phyloP scores from a whole-genome alignment of 768 basidiomycete species.

The Psilocybe sp. region DNA sequence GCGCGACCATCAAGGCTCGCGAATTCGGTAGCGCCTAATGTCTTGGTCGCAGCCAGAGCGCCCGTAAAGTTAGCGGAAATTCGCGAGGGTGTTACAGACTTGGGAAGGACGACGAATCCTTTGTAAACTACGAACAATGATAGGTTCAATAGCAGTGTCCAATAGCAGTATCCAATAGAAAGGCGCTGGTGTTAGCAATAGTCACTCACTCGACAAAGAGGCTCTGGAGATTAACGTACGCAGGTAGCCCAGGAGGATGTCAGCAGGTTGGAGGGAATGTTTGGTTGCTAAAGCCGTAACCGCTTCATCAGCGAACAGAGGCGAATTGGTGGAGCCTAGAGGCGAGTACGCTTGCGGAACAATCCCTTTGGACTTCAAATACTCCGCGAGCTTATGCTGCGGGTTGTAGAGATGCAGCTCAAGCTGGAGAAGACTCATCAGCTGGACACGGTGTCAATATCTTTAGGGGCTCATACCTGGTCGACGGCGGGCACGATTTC shows the following conservation, averaged over 20 bases:
- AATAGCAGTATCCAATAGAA: not conserved
- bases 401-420: constrained; percentile 76
- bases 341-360: constrained; percentile 80
- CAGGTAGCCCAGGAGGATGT: constrained; percentile 63
- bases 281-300: constrained; percentile 59
- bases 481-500: constrained; percentile 70
- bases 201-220: not conserved
- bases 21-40: constrained; percentile 50
- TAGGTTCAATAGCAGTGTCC: not conserved
- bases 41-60: constrained; percentile 40
- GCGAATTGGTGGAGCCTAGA: constrained; percentile 66
- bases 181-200: too few relatives aligned
- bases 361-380: constrained; percentile 64
- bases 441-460: constrained; percentile 4
- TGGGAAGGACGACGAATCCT: constrained; percentile 65
- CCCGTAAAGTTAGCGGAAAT: constrained; percentile 61
- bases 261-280: constrained; percentile 49
- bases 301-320: constrained; percentile 60
- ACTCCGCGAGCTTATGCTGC: constrained; percentile 63
- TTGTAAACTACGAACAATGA: constrained; percentile 47
- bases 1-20: constrained; percentile 55
- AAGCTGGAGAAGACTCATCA: constrained; percentile 39
- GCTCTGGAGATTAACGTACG: constrained; percentile 32
- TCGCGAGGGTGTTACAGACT: constrained; percentile 71
- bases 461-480: constrained; percentile 45